phyloP scores from a whole-genome alignment of 768 basidiomycete genomes.

The Termitomyces eurrhizus region DNA sequence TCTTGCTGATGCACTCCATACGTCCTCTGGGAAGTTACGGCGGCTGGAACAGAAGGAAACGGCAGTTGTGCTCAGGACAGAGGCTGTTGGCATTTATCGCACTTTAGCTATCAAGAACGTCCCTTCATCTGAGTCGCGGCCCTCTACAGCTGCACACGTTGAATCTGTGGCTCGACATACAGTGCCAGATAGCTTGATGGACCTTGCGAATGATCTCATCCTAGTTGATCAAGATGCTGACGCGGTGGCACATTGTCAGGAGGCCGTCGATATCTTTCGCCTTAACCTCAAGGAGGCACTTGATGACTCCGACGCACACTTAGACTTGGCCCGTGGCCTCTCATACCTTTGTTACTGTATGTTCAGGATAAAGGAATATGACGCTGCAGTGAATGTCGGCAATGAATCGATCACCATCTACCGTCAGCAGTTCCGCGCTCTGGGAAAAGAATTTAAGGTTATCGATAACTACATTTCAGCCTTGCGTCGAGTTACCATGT shows the following conservation, averaged over 20 bases:
- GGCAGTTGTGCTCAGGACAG: constrained; percentile 8
- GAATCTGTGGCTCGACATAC: neutral
- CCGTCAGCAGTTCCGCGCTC: neutral
- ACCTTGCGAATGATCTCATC: constrained; percentile 6
- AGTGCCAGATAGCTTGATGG: constrained; percentile 7
- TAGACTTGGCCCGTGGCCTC: constrained; percentile 1
- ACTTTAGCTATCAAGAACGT: neutral
- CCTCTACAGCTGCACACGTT: neutral
- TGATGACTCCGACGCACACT: neutral
- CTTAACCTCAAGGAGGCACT: neutral
- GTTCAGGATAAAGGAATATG: constrained; percentile 5
- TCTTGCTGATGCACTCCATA: constrained; percentile 8
- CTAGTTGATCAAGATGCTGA: constrained; percentile 5
- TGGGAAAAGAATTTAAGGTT: neutral
- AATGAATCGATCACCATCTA: constrained; percentile 4
- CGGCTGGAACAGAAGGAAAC: constrained; percentile 5
- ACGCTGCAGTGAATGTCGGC: constrained; percentile 1
- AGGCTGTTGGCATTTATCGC: constrained; percentile 13
- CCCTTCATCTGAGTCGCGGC: neutral
- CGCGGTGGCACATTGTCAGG: constrained; percentile 7
- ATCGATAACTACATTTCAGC: constrained; percentile 3
- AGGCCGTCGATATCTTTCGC: constrained; percentile 13
- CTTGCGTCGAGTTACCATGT: neutral
- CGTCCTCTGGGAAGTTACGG: constrained; percentile 4
- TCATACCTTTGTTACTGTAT: constrained; percentile 8